Evolutionary conservation across 2,329 filamentous ascomycete genomes (phyloP).

Genomic region (Aureobasidium lini): DNA sequence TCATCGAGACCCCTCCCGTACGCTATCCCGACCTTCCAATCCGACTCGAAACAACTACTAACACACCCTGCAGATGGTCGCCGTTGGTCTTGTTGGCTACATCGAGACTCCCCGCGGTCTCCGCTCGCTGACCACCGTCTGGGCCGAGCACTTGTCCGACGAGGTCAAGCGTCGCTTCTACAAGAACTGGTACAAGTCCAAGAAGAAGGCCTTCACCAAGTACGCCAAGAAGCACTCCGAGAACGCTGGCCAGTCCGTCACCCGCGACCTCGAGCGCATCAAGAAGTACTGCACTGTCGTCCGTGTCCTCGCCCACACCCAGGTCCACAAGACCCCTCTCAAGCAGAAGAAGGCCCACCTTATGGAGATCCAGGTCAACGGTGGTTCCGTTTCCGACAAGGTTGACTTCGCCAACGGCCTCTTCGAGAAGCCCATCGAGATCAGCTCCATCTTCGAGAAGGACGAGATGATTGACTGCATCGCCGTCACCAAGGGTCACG

Average conservation of each 20-base stretch:
- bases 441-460: constrained; percentile 95
- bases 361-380: constrained; percentile 99
- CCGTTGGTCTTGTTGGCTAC: constrained; percentile 99
- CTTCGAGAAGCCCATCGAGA: constrained; percentile 97
- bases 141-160: constrained; percentile 98
- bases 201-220: constrained; percentile 99
- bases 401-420: constrained; percentile 89
- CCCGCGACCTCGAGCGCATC: constrained; percentile 97
- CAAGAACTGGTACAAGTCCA: constrained; percentile 99
- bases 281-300: constrained; percentile 99
- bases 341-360: constrained; percentile 99
- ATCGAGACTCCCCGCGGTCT: constrained; percentile 99
- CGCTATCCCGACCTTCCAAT: constrained; percentile 14
- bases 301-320: constrained; percentile 97
- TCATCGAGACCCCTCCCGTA: constrained; percentile 91
- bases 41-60: neutral
- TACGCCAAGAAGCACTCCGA: constrained; percentile 99
- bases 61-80: constrained; percentile 70
- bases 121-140: constrained; percentile 97
- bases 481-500: constrained; percentile 99
- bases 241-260: constrained; percentile 80
- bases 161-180: constrained; percentile 99
- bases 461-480: constrained; percentile 99
- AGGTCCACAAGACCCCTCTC: constrained; percentile 97
- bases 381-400: constrained; percentile 92